A percentile compares a stretch with the other conserved stretches of the same genome.
Conservation (phyloP, 305 asterid genomes). For the Petunia hybrid region DNA sequence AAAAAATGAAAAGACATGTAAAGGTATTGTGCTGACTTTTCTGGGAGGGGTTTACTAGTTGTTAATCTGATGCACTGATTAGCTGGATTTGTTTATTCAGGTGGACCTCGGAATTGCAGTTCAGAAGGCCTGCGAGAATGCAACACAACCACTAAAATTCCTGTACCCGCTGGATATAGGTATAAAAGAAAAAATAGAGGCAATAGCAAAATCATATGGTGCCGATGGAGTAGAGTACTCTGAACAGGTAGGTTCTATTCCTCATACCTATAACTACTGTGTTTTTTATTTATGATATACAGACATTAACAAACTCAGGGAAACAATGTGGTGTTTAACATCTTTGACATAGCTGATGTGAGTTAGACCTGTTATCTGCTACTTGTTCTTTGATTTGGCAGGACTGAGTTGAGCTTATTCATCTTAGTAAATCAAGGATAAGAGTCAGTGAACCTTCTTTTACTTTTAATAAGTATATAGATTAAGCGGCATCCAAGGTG, state of each 20-base stretch:
- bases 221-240: conserved; percentile 94
- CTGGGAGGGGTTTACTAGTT: not conserved
- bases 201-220: conserved; percentile 95
- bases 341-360: not conserved
- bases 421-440: not conserved
- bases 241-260: conserved; percentile 64
- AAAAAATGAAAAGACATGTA: not conserved
- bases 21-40: not conserved
- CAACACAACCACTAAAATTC: conserved; percentile 74
- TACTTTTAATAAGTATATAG: not conserved
- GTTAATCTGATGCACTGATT: not conserved
- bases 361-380: not conserved
- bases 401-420: not conserved
- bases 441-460: not conserved
- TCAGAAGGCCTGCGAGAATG: conserved; percentile 89
- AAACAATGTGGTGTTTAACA: not conserved
- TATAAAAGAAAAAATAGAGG: conserved; percentile 91
- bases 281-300: not conserved
- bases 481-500: not conserved
- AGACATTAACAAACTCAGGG: not conserved
- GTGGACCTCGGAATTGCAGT: conserved; percentile 90
- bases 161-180: conserved; percentile 81
- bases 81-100: conserved; percentile 48
- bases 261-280: conserved; percentile 27
- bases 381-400: not conserved